phyloP scores from a whole-genome alignment of 768 basidiomycete species.

The Sporobolomyces roseus region DNA sequence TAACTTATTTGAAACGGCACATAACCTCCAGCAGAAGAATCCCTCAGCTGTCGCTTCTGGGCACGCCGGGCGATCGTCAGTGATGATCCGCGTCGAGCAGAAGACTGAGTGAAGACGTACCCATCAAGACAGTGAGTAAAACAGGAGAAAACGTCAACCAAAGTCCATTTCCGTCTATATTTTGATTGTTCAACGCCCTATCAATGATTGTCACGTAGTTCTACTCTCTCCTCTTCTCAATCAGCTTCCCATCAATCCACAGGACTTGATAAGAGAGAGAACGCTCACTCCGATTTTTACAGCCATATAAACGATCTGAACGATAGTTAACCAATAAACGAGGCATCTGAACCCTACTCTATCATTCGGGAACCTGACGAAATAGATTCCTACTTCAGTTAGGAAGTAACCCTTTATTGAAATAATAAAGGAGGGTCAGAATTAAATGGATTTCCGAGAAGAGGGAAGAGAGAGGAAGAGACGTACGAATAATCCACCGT shows the following conservation, averaged over 20 bases:
- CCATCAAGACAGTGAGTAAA: not conserved
- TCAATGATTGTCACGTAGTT: not conserved
- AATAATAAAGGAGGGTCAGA: not conserved
- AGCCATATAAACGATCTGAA: constrained; percentile 2
- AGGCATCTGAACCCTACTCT: constrained; percentile 16
- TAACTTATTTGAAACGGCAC: constrained; percentile 1
- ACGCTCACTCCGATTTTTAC: constrained; percentile 1
- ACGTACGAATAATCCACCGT: constrained; percentile 4
- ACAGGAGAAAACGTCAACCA: not conserved
- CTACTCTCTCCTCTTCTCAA: no score
- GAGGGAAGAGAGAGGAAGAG: not conserved
- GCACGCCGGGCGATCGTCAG: not conserved
- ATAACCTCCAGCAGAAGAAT: constrained; percentile 25
- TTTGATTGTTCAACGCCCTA: not conserved
- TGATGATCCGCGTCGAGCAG: not conserved
- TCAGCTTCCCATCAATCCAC: no score
- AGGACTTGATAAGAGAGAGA: not conserved
- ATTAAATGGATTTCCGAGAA: not conserved
- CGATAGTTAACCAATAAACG: constrained; percentile 11
- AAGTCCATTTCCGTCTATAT: not conserved
- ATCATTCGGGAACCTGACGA: constrained; percentile 16
- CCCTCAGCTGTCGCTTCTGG: constrained; percentile 18
- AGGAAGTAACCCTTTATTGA: constrained; percentile 20
- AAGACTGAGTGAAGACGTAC: not conserved
- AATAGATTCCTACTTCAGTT: constrained; percentile 10